Conservation (phyloP, 2,329 filamentous ascomycete species). For the Fusarium solani-melongenae region DNA sequence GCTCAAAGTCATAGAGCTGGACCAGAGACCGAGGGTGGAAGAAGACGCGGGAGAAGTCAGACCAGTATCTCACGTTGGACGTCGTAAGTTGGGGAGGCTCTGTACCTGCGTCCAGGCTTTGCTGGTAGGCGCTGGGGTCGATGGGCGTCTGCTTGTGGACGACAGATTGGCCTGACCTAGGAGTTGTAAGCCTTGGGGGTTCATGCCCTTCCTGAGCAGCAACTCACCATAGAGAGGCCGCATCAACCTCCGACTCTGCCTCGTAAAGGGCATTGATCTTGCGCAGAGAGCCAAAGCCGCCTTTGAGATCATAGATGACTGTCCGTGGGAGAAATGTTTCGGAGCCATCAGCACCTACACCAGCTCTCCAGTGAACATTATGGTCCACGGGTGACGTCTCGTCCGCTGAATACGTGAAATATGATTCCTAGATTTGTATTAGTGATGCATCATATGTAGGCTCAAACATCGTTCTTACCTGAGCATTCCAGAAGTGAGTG, state of each 20-base stretch:
- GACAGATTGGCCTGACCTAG: constrained; percentile 73
- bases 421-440: constrained; percentile 77
- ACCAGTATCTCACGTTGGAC: constrained; percentile 91
- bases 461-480: constrained; percentile 61
- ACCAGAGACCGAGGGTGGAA: constrained; percentile 90
- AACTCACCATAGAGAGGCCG: constrained; percentile 50
- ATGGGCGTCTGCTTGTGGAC: constrained; percentile 77
- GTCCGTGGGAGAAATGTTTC: constrained; percentile 95
- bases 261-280: constrained; percentile 93
- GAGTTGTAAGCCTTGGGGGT: not conserved
- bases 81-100: constrained; percentile 74
- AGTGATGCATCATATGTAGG: not conserved
- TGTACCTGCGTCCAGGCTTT: constrained; percentile 78
- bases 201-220: too few relatives aligned
- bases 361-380: constrained; percentile 86
- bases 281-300: constrained; percentile 87
- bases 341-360: constrained; percentile 81
- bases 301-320: constrained; percentile 94
- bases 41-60: constrained; percentile 92
- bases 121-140: constrained; percentile 78
- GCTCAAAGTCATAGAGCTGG: constrained; percentile 87
- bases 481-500: constrained; percentile 97
- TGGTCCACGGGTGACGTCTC: constrained; percentile 54
- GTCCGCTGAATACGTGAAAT: constrained; percentile 85
- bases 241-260: constrained; percentile 50